Evolutionary conservation across 129 eudicot genomes (phyloP).

Genomic region (Oenanthe sinensis): DNA sequence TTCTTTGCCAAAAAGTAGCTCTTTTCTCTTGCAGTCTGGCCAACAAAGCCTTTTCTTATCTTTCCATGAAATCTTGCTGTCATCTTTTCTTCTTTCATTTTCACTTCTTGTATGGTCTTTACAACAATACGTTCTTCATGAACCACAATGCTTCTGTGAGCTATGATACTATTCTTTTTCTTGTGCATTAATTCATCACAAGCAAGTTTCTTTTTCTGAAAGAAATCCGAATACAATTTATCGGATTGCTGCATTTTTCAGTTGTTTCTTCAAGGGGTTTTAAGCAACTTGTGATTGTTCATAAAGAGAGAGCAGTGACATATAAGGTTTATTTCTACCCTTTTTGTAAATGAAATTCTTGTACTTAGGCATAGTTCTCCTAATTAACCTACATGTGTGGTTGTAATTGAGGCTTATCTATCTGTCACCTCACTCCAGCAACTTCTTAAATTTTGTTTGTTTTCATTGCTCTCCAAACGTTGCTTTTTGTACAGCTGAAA

Average conservation of each 20-base stretch:
- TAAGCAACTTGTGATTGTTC: constrained; percentile 37
- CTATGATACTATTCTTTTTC: constrained; percentile 11
- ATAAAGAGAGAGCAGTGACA: constrained; percentile 30
- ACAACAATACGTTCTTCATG: neutral
- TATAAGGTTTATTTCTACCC: neutral
- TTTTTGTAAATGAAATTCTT: neutral
- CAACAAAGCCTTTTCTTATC: neutral
- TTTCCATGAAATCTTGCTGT: neutral
- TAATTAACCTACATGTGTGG: neutral
- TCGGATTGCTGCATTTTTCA: constrained; percentile 39
- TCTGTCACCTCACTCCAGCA: neutral
- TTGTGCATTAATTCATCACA: neutral
- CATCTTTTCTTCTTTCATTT: neutral
- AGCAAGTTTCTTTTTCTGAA: constrained; percentile 28
- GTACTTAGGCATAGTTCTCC: neutral
- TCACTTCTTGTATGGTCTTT: neutral
- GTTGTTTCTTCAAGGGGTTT: constrained; percentile 18
- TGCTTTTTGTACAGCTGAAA: neutral
- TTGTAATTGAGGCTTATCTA: neutral
- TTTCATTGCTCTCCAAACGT: neutral
- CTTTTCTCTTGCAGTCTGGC: constrained; percentile 9
- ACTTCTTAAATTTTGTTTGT: neutral
- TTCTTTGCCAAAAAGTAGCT: constrained; percentile 42
- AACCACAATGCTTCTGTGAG: constrained; percentile 6
- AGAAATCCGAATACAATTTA: constrained; percentile 35